Evolutionary conservation across 2,329 filamentous ascomycete species (phyloP), one percentile per base, ranked within the genome.

Genomic region (Fusarium globosum): DNA sequence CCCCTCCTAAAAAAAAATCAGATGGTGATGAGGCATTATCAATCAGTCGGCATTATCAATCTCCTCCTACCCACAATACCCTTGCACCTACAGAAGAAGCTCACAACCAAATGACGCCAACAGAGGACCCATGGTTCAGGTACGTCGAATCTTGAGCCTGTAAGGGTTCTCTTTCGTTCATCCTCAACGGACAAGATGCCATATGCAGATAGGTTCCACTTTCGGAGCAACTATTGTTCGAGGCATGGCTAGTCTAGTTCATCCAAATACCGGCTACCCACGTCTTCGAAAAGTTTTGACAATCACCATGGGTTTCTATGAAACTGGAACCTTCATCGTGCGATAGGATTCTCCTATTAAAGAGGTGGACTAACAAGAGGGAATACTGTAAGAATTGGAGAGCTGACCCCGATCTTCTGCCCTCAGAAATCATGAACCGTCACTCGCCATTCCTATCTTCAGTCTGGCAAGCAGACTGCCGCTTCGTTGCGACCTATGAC

Each of bases 41-140:
- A 77, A 77, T 77, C 68, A 76, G 56, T 51, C 55, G 68, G 56
- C 59, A 63, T 77, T 77, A 77, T 77, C 75, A 76, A 77, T 77
- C 73, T 73, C 67, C 51, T 28, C 57, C 43, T 45, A 62, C 46
- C 36, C 46, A 55, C 65, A 38, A 51, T 62, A 65, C 61, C 65
- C 71, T 60, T 69, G 49, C 71, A 61, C 59, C 56, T 42, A 58
- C 56, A 53, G 49, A 61, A 52, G 39, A 71, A 75, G 46, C 38
- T 69, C 75, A 75, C 69, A 52, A 46, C 20, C 51, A 28, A 43
- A 71, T 66, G 67, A 68, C 66, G 64, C 73, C 73, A 74, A 52
- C 33, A 46, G 53, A 64, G 39, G 56, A 64, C 65, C 71, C 65
- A 71, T 75, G 64, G 56, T 39, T 46, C 49, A 11, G 51, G 56